Conservation (phyloP, 306 rosid genomes). For the Glycine latifolia region DNA sequence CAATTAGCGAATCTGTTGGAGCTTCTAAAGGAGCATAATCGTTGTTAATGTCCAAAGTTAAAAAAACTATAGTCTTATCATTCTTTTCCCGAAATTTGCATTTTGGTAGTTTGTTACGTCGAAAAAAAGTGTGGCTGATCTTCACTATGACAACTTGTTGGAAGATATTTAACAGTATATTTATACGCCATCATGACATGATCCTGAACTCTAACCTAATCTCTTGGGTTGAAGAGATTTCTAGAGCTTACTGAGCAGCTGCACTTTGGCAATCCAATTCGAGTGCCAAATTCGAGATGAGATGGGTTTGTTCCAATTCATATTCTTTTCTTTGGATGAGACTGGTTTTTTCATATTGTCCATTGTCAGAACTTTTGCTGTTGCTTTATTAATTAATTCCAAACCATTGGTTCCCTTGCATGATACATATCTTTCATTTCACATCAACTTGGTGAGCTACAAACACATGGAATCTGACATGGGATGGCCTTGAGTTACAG, state of each 20-base stretch:
- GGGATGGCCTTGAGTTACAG: slow-evolving; percentile 54
- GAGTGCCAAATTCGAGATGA: background rate
- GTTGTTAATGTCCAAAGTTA: background rate
- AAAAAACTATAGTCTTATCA: slow-evolving; percentile 47
- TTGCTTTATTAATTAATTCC: slow-evolving; percentile 42
- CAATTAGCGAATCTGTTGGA: slow-evolving; percentile 48
- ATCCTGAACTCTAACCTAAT: slow-evolving; percentile 35
- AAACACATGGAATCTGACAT: slow-evolving; percentile 78
- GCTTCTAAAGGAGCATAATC: slow-evolving; percentile 59
- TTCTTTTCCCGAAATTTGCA: slow-evolving; percentile 40
- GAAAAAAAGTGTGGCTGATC: slow-evolving; percentile 51
- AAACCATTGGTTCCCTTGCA: slow-evolving; percentile 54
- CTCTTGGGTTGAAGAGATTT: background rate
- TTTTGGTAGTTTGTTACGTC: slow-evolving; percentile 26
- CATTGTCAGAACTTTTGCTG: slow-evolving; percentile 43
- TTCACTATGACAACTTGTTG: slow-evolving; percentile 65
- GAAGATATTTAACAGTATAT: slow-evolving; percentile 41
- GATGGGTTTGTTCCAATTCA: slow-evolving; percentile 47
- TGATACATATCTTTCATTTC: slow-evolving; percentile 61
- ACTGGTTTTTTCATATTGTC: slow-evolving; percentile 11
- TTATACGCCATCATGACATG: slow-evolving; percentile 47
- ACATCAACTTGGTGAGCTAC: slow-evolving; percentile 55
- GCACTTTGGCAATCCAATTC: background rate
- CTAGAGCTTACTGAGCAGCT: slow-evolving; percentile 39
- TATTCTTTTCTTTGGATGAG: slow-evolving; percentile 20